Conservation (phyloP, 108 stramenopile genomes). For the Skeletonema grethae region DNA sequence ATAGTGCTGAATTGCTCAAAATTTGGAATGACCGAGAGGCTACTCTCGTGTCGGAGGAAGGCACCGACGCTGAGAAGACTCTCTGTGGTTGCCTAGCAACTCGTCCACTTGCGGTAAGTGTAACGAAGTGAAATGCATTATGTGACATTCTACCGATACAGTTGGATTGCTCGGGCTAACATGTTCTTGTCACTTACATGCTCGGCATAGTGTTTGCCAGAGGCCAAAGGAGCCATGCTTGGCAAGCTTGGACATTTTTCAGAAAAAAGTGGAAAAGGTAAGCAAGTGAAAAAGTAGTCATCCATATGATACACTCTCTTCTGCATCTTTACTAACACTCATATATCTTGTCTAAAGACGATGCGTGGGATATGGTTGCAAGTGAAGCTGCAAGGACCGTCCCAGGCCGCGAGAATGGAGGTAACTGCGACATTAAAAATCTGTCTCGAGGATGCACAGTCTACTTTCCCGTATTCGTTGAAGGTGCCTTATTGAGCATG, state of each 20-base stretch:
- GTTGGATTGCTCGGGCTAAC: background rate
- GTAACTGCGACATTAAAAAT: conserved; percentile 78
- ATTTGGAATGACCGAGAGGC: conserved; percentile 76
- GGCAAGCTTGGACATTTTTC: conserved; percentile 62
- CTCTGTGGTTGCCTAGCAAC: conserved; percentile 59
- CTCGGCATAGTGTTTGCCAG: conserved; percentile 51
- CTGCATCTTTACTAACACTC: background rate
- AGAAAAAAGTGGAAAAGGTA: conserved; percentile 46
- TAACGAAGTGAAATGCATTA: background rate
- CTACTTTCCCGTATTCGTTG: conserved; percentile 76
- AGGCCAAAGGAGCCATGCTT: conserved; percentile 69
- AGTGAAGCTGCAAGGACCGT: conserved; percentile 57
- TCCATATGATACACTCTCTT: background rate
- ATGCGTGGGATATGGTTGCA: conserved; percentile 50
- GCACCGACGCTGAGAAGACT: conserved; percentile 60
- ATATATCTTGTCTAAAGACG: background rate
- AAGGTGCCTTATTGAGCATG: conserved; percentile 67
- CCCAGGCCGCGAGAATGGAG: conserved; percentile 68
- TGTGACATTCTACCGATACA: background rate
- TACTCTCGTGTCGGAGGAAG: conserved; percentile 56
- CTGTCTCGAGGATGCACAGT: conserved; percentile 63
- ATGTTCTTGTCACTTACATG: background rate
- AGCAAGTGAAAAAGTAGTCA: background rate
- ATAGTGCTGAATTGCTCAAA: conserved; percentile 53
- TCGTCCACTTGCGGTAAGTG: conserved; percentile 52